These are phyloP conservation scores for Russula ochroleuca DNA, from an alignment of 768 basidiomycete genomes.

Conservation along the genomic window DNA sequence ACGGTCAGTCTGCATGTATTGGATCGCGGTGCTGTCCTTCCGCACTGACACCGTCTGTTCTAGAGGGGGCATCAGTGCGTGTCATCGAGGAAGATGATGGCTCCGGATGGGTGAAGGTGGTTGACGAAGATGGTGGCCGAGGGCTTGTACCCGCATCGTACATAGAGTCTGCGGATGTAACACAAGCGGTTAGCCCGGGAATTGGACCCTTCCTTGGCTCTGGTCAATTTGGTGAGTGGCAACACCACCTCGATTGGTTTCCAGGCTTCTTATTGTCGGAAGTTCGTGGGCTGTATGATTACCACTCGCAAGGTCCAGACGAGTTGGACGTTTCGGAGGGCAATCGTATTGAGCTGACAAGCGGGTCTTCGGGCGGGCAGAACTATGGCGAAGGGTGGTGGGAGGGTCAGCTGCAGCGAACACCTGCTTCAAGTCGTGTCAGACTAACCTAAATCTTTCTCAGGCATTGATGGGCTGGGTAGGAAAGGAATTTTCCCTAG, in stretches of 20 bases:
- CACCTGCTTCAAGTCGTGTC: constrained; percentile 24
- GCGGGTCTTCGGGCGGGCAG: constrained; percentile 55
- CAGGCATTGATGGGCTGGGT: constrained; percentile 58
- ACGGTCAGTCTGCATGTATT: constrained; percentile 42
- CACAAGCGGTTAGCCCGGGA: constrained; percentile 25
- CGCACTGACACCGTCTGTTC: constrained; percentile 2
- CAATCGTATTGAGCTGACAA: constrained; percentile 59
- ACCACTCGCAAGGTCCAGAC: constrained; percentile 66
- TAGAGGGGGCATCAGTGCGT: constrained; percentile 61
- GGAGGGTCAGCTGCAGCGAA: constrained; percentile 55
- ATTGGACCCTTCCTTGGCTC: constrained; percentile 35
- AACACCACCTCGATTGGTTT: constrained; percentile 1
- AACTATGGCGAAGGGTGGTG: constrained; percentile 79
- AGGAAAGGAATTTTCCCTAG: constrained; percentile 81
- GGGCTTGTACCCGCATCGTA: constrained; percentile 87
- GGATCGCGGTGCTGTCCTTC: constrained; percentile 2
- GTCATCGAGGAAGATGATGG: constrained; percentile 80
- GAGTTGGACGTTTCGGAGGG: constrained; percentile 63
- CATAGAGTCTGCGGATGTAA: constrained; percentile 42
- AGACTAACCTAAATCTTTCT: constrained; percentile 30
- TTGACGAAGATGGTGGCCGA: constrained; percentile 49
- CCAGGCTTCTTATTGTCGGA: constrained; percentile 20
- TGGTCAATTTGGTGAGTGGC: constrained; percentile 49
- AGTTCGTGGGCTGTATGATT: constrained; percentile 84
- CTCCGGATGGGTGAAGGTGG: constrained; percentile 82